phyloP scores from a whole-genome alignment of 805 yeast species.

The Hanseniaspora guilliermondii region DNA sequence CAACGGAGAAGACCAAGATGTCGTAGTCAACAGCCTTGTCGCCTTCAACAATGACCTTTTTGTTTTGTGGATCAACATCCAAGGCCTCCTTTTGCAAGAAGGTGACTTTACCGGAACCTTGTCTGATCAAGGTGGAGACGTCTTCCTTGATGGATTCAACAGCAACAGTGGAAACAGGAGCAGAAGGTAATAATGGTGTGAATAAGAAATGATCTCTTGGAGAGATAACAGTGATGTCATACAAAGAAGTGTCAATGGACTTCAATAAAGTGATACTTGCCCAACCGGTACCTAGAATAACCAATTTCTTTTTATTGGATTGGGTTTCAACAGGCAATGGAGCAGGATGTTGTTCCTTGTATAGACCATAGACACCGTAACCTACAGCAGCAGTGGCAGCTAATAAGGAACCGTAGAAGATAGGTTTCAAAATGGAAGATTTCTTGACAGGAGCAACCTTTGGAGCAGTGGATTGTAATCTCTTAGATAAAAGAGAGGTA shows the following conservation, averaged over 20 bases:
- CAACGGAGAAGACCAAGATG: conserved; percentile 82
- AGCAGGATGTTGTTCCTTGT: conserved; percentile 49
- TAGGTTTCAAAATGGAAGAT: conserved; percentile 20
- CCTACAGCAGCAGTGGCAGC: conserved; percentile 42
- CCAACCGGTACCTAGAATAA: conserved; percentile 87
- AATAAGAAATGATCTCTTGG: conserved; percentile 92
- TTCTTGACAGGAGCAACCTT: conserved; percentile 12
- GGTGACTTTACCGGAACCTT: conserved; percentile 60
- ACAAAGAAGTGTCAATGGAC: conserved; percentile 70
- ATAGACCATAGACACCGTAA: conserved; percentile 50
- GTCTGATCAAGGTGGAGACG: conserved; percentile 72
- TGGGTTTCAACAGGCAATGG: conserved; percentile 42
- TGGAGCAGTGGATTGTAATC: conserved; percentile 10
- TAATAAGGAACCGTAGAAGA: conserved; percentile 37
- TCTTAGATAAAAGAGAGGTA: background rate
- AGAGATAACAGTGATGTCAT: conserved; percentile 79
- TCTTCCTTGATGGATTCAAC: conserved; percentile 88
- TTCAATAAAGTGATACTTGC: conserved; percentile 79
- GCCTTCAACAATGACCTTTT: conserved; percentile 49
- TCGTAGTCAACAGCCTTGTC: conserved; percentile 52
- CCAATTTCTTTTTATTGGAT: conserved; percentile 35
- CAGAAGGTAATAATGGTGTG: conserved; percentile 90
- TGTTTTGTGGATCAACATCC: conserved; percentile 60
- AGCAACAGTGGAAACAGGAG: conserved; percentile 89
- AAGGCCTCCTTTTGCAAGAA: conserved; percentile 88